Evolutionary conservation across 1,284 basidiomycete genomes (phyloP).

Genomic region (Sparassis latifolia): DNA sequence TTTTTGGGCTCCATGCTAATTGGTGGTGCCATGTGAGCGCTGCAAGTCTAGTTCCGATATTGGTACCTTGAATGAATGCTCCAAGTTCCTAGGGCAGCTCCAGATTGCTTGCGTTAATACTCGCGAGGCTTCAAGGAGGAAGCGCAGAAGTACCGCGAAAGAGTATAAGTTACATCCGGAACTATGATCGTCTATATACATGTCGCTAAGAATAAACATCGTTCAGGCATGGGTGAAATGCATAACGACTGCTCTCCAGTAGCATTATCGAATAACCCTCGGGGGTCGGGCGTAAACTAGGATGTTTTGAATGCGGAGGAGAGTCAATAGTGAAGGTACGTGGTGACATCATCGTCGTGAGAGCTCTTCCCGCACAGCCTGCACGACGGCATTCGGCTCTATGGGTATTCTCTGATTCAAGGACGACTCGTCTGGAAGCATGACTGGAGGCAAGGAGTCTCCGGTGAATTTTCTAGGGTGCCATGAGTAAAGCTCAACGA

Average conservation of each 20-base stretch:
- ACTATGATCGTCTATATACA: background rate
- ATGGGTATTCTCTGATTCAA: conserved; percentile 40
- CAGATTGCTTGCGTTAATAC: background rate
- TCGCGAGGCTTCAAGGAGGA: background rate
- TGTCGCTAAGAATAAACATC: too few relatives aligned
- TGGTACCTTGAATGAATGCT: background rate
- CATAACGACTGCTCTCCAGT: too few relatives aligned
- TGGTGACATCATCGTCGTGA: conserved; percentile 1
- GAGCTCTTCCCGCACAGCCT: conserved; percentile 32
- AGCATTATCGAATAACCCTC: too few relatives aligned
- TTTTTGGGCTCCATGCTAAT: background rate
- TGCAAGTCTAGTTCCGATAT: background rate
- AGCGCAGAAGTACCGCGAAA: background rate
- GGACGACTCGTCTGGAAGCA: conserved; percentile 32
- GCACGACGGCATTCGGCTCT: conserved; percentile 40
- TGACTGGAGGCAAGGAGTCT: conserved; percentile 31
- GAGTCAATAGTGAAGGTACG: too few relatives aligned
- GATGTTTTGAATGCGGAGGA: too few relatives aligned
- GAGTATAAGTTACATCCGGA: background rate
- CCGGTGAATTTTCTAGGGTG: conserved; percentile 24
- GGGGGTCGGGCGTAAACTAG: too few relatives aligned
- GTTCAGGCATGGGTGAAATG: too few relatives aligned
- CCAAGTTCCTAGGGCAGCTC: background rate
- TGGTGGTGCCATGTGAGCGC: background rate
- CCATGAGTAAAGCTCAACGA: background rate